These are phyloP conservation scores for Uronychia setigera DNA, from an alignment of 73 alveolate genomes.

Conservation along the genomic window DNA sequence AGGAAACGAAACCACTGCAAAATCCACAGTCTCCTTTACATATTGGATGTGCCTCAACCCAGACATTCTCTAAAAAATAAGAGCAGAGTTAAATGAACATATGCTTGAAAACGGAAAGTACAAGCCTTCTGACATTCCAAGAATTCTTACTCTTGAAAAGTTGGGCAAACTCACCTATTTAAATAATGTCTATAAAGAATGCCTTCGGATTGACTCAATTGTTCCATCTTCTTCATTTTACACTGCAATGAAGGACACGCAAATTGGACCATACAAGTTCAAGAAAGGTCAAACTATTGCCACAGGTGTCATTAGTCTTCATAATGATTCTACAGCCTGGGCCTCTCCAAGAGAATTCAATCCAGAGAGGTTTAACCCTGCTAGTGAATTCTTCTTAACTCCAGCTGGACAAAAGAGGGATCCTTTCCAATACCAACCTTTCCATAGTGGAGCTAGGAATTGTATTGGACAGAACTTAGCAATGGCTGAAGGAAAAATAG, in stretches of 20 bases:
- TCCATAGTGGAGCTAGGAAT: slow-evolving; percentile 36
- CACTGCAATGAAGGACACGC: background rate
- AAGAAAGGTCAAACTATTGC: background rate
- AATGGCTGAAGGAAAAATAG: background rate
- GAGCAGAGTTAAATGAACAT: background rate
- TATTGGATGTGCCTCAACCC: background rate
- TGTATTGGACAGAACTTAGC: slow-evolving; percentile 62
- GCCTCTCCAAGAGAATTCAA: slow-evolving; percentile 27
- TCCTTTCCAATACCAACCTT: slow-evolving; percentile 38
- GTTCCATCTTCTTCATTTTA: background rate
- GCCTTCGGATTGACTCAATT: background rate
- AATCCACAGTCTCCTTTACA: background rate
- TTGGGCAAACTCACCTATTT: background rate
- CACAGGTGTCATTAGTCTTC: background rate
- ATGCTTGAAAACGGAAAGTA: slow-evolving; percentile 3
- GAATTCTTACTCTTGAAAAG: slow-evolving; percentile 1
- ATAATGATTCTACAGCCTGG: background rate
- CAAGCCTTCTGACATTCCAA: background rate
- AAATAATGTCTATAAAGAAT: background rate
- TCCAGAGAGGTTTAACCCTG: slow-evolving; percentile 66
- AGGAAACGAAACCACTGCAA: slow-evolving; percentile 20
- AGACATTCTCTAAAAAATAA: background rate
- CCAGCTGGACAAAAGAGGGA: slow-evolving; percentile 35
- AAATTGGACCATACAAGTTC: background rate
- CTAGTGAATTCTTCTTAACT: slow-evolving; percentile 16